A percentile compares a stretch with the other conserved stretches of the same genome.
phyloP scores from a whole-genome alignment of 768 basidiomycete genomes.

The Hysterangium stoloniferum region DNA sequence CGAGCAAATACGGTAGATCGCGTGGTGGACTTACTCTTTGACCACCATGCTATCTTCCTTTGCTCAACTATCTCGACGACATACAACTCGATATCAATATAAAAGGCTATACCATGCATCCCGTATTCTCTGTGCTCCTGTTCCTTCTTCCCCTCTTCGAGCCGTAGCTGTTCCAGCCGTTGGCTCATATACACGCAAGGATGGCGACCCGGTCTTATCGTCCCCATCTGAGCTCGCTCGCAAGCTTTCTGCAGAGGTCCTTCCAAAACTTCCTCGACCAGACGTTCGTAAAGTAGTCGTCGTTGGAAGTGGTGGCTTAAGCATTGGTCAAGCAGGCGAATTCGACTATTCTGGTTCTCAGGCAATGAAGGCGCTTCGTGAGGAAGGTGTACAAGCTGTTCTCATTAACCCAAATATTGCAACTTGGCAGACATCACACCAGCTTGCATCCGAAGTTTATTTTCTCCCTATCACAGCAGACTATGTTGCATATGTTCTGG shows the following conservation, averaged over 20 bases:
- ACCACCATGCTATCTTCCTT: background rate
- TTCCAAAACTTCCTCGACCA: conserved; percentile 85
- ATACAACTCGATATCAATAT: background rate
- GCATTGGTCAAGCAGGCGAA: conserved; percentile 98
- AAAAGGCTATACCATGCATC: conserved; percentile 48
- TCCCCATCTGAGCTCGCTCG: conserved; percentile 94
- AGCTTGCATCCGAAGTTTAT: conserved; percentile 94
- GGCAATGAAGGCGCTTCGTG: conserved; percentile 93
- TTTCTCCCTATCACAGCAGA: conserved; percentile 95
- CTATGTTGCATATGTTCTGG: conserved; percentile 97
- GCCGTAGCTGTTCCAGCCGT: conserved; percentile 73
- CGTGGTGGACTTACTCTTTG: background rate
- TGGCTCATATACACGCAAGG: conserved; percentile 56
- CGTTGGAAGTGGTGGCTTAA: conserved; percentile 92
- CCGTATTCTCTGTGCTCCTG: conserved; percentile 29
- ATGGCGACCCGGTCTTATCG: conserved; percentile 70
- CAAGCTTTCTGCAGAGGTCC: conserved; percentile 86
- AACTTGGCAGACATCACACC: conserved; percentile 98
- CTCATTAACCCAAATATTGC: conserved; percentile 99
- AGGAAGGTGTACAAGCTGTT: conserved; percentile 90
- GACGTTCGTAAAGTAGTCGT: conserved; percentile 93
- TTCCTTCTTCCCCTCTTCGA: conserved; percentile 44
- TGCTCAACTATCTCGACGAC: background rate
- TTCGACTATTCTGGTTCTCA: conserved; percentile 99
- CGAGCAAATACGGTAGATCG: background rate